Percentiles rank a stretch among this genome's conserved stretches.
Evolutionary conservation across 768 basidiomycete species (phyloP).

Genomic region (Xanthoconium stramineum): DNA sequence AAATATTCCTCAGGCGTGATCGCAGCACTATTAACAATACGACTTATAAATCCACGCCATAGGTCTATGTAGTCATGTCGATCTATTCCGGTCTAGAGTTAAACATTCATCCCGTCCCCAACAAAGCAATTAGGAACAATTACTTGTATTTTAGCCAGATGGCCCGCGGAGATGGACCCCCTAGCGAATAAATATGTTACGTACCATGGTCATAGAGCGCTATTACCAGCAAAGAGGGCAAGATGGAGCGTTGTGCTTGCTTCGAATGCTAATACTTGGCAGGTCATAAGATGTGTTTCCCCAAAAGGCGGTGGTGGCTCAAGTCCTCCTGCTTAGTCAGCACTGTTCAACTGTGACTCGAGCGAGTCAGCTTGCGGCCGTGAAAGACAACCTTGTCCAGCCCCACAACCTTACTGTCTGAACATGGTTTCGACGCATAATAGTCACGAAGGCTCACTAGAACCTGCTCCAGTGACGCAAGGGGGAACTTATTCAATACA

Average conservation of each 20-base stretch:
- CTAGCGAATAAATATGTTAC: background rate
- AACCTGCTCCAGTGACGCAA: constrained; percentile 64
- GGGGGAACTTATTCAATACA: constrained; percentile 77
- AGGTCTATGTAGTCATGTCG: background rate
- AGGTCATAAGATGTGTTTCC: background rate
- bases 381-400: constrained; percentile 6
- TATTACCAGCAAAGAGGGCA: background rate
- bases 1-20: background rate
- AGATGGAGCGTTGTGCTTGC: background rate
- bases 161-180: background rate
- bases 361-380: background rate
- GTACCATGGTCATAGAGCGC: background rate
- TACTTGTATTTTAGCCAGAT: background rate
- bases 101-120: background rate
- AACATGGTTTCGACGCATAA: constrained; percentile 31
- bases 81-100: background rate
- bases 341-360: background rate
- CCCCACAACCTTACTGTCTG: background rate
- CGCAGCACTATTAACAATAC: background rate
- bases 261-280: background rate
- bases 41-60: background rate
- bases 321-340: constrained; percentile 23
- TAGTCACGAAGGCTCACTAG: constrained; percentile 33
- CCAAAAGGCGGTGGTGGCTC: constrained; percentile 1
- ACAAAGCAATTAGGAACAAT: background rate